Conservation (phyloP, 106 monocot genomes). For the Dioscorea dumetorum region DNA sequence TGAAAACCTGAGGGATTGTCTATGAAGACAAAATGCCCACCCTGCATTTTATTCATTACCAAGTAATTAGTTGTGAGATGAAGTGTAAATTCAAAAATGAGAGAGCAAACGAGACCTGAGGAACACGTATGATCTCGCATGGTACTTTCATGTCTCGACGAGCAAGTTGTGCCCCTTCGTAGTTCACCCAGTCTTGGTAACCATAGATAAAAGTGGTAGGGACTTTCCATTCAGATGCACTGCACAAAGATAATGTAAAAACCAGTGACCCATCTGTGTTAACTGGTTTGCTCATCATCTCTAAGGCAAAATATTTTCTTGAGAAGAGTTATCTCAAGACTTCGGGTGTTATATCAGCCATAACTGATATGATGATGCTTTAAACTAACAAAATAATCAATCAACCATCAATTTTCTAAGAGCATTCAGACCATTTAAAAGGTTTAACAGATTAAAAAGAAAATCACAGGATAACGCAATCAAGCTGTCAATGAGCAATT, state of each 20-base stretch:
- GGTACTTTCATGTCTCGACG: conserved; percentile 90
- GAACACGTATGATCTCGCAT: conserved; percentile 89
- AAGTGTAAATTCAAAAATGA: not conserved
- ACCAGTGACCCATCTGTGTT: too few relatives aligned
- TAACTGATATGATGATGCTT: too few relatives aligned
- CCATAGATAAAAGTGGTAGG: conserved; percentile 96
- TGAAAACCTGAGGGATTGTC: conserved; percentile 93
- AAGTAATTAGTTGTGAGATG: not conserved
- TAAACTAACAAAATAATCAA: too few relatives aligned
- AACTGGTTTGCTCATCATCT: too few relatives aligned
- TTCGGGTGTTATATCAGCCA: too few relatives aligned
- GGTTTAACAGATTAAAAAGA: too few relatives aligned
- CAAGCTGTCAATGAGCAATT: too few relatives aligned
- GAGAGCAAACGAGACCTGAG: conserved; percentile 47
- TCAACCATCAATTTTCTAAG: too few relatives aligned
- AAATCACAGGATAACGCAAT: too few relatives aligned
- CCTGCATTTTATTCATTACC: conserved; percentile 37
- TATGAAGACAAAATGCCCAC: conserved; percentile 92
- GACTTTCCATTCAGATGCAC: conserved; percentile 96
- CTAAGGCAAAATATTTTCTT: too few relatives aligned
- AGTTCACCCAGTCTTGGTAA: conserved; percentile 92
- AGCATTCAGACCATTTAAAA: too few relatives aligned
- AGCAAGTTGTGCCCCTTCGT: conserved; percentile 76
- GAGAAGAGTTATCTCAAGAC: too few relatives aligned
- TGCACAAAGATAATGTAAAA: conserved; percentile 10